Percentiles rank a stretch among this genome's conserved stretches.
Evolutionary conservation across 1,139 yeast species (phyloP).

Genomic region (Kodamaea ohmeri): DNA sequence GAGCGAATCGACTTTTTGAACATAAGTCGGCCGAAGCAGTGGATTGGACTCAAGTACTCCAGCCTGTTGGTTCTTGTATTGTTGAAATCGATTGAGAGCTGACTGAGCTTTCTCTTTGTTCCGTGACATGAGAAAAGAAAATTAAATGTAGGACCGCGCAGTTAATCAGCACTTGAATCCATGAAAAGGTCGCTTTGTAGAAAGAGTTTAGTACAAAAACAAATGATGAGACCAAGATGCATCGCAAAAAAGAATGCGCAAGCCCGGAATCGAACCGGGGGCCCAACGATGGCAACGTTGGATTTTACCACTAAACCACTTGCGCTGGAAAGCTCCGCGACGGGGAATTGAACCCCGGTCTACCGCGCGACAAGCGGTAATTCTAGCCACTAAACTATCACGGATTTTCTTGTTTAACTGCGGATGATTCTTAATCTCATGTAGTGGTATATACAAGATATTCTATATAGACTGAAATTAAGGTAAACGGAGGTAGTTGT

Average conservation of each 20-base stretch:
- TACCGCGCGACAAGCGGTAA: slow-evolving; percentile 8
- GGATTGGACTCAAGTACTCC: slow-evolving; percentile 62
- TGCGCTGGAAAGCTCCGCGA: slow-evolving; percentile 6
- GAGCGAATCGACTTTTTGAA: slow-evolving; percentile 51
- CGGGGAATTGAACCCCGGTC: slow-evolving; percentile 10
- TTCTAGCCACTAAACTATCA: slow-evolving; percentile 10
- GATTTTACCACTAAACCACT: slow-evolving; percentile 6
- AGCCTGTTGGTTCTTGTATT: slow-evolving; percentile 54
- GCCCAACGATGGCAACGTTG: slow-evolving; percentile 7
- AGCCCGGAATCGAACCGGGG: slow-evolving; percentile 7
- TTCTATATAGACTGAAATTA: too few relatives aligned
- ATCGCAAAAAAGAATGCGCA: slow-evolving; percentile 2
- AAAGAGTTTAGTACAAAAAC: too few relatives aligned
- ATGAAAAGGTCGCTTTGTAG: too few relatives aligned
- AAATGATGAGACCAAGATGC: too few relatives aligned
- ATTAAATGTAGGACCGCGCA: too few relatives aligned
- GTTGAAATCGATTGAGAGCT: slow-evolving; percentile 62
- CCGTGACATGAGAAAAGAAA: slow-evolving; percentile 53
- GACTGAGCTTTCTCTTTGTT: slow-evolving; percentile 76
- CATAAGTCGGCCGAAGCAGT: slow-evolving; percentile 58
- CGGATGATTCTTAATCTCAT: too few relatives aligned
- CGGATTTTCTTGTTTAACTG: slow-evolving; percentile 3
- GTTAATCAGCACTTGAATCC: too few relatives aligned
- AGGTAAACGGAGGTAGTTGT: too few relatives aligned
- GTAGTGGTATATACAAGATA: not conserved